phyloP scores from a whole-genome alignment of 1,284 basidiomycete genomes.

The Ustilago tritici region DNA sequence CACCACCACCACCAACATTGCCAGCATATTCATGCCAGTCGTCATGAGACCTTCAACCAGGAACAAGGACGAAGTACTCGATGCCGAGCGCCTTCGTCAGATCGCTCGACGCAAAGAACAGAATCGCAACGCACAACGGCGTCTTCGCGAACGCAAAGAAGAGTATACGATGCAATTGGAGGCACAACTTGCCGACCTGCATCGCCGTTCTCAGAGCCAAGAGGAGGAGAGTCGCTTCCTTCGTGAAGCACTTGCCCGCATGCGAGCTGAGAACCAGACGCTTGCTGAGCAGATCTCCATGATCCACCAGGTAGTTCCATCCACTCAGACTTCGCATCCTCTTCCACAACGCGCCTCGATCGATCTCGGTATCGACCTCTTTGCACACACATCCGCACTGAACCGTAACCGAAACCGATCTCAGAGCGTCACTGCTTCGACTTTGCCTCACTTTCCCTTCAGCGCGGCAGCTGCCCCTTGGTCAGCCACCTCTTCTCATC shows the following conservation, averaged over 20 bases:
- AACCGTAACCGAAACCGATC: constrained; percentile 35
- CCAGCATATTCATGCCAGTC: constrained; percentile 23
- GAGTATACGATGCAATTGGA: constrained; percentile 55
- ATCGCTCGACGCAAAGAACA: constrained; percentile 54
- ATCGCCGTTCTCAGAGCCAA: constrained; percentile 48
- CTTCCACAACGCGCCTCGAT: constrained; percentile 41
- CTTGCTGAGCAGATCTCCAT: constrained; percentile 40
- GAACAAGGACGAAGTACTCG: constrained; percentile 29
- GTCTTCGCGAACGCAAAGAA: constrained; percentile 52
- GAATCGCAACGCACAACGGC: constrained; percentile 54
- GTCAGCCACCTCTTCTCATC: constrained; percentile 25
- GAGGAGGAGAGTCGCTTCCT: constrained; percentile 50
- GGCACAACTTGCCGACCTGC: constrained; percentile 44
- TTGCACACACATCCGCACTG: constrained; percentile 17
- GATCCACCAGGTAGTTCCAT: constrained; percentile 39
- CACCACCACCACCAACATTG: background rate
- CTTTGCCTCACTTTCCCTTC: constrained; percentile 28
- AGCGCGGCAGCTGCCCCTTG: constrained; percentile 23
- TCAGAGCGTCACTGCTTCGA: constrained; percentile 34
- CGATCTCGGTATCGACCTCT: constrained; percentile 32
- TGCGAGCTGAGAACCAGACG: constrained; percentile 48
- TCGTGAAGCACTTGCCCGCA: constrained; percentile 42
- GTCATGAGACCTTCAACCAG: constrained; percentile 28
- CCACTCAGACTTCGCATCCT: constrained; percentile 40
- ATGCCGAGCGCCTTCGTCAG: constrained; percentile 47